Percentiles rank a stretch among this genome's conserved stretches.
These are phyloP conservation scores for Centrapalus pauciflorus DNA, from an alignment of 129 eudicot genomes.

Conservation along the genomic window DNA sequence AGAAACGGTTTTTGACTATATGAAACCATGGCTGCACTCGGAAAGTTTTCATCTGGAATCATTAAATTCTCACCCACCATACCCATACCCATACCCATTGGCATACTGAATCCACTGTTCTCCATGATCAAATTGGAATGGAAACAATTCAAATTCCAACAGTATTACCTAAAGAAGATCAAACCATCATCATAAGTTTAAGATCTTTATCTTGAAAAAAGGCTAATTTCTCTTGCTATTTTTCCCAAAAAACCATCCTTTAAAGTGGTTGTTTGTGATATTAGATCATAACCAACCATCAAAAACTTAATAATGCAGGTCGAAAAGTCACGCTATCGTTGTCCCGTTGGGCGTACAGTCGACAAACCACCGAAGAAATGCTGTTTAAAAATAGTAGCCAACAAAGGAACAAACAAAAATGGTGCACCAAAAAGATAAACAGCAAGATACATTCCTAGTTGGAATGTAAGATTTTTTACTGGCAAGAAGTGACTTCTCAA, in stretches of 20 bases:
- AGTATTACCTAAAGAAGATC: slow-evolving; percentile 16
- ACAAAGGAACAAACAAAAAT: slow-evolving; percentile 26
- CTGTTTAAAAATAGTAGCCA: slow-evolving; percentile 19
- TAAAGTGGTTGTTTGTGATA: not conserved
- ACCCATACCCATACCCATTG: slow-evolving; percentile 39
- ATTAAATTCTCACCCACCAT: slow-evolving; percentile 27
- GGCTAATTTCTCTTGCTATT: not conserved
- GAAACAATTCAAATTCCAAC: slow-evolving; percentile 10
- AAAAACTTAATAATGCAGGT: not conserved
- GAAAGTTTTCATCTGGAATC: slow-evolving; percentile 31
- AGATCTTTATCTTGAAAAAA: not conserved
- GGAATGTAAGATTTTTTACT: slow-evolving; percentile 22
- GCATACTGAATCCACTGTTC: slow-evolving; percentile 30
- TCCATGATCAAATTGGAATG: slow-evolving; percentile 35
- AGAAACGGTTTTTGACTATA: slow-evolving; percentile 27
- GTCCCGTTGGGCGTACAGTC: not conserved
- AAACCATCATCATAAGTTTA: slow-evolving; percentile 1
- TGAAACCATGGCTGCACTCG: slow-evolving; percentile 26
- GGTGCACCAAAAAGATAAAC: slow-evolving; percentile 29
- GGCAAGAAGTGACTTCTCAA: slow-evolving; percentile 43
- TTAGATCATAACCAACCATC: slow-evolving; percentile 9
- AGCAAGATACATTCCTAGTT: slow-evolving; percentile 17
- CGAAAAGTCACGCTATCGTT: not conserved
- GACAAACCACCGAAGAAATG: not conserved
- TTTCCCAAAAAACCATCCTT: not conserved